Percentiles rank a stretch among this genome's conserved stretches.
phyloP scores from a whole-genome alignment of 2,329 filamentous ascomycete genomes.

The Trichoderma breve region DNA sequence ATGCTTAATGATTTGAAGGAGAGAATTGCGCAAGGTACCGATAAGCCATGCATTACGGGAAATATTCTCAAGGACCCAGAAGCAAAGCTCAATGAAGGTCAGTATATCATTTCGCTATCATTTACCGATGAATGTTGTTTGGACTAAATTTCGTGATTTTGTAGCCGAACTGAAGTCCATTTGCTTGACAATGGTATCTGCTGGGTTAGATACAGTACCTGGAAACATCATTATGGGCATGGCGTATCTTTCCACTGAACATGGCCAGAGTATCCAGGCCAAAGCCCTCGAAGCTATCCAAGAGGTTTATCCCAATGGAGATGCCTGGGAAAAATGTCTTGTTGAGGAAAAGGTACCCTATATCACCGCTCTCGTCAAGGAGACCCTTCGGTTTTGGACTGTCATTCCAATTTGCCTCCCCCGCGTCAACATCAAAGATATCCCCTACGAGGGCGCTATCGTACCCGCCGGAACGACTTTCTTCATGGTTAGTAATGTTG shows the following conservation, averaged over 20 bases:
- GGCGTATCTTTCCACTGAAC: slow-evolving; percentile 66
- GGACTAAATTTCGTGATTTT: neutral
- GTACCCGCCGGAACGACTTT: slow-evolving; percentile 77
- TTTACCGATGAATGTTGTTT: neutral
- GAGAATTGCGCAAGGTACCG: slow-evolving; percentile 39
- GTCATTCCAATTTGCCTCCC: slow-evolving; percentile 79
- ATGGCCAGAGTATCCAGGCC: slow-evolving; percentile 68
- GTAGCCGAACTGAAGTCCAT: slow-evolving; percentile 75
- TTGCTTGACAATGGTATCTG: slow-evolving; percentile 78
- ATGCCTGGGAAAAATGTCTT: slow-evolving; percentile 73
- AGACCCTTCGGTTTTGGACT: slow-evolving; percentile 74
- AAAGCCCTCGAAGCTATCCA: slow-evolving; percentile 69
- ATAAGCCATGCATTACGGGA: slow-evolving; percentile 43
- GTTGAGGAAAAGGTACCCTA: slow-evolving; percentile 74
- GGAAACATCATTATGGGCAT: slow-evolving; percentile 78
- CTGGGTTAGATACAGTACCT: slow-evolving; percentile 77
- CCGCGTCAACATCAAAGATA: slow-evolving; percentile 68
- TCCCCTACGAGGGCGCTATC: slow-evolving; percentile 62
- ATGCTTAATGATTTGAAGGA: slow-evolving; percentile 58
- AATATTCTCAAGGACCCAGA: slow-evolving; percentile 56
- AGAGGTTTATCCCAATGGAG: slow-evolving; percentile 67
- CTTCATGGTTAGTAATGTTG: slow-evolving; percentile 58
- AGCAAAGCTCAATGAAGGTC: slow-evolving; percentile 40
- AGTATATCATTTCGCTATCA: neutral
- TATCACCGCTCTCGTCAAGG: slow-evolving; percentile 74